Percentiles rank a stretch among this genome's conserved stretches.
These are phyloP conservation scores for Strobilomyces confusus DNA, from an alignment of 768 basidiomycete genomes.

Conservation along the genomic window DNA sequence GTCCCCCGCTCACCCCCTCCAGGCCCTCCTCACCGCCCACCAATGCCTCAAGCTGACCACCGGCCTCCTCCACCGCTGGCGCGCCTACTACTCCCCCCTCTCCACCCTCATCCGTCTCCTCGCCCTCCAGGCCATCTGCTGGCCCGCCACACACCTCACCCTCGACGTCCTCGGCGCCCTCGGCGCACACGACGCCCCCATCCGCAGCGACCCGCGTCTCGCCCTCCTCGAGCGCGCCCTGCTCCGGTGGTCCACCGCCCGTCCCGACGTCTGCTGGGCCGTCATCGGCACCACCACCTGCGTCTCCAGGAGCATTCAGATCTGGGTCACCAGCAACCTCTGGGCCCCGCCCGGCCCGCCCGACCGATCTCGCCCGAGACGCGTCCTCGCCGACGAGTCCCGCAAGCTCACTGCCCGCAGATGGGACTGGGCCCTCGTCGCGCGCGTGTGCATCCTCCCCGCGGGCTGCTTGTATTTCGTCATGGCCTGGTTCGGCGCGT, in stretches of 20 bases:
- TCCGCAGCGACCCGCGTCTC: slow-evolving; percentile 1
- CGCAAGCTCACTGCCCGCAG: slow-evolving; percentile 45
- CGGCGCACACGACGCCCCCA: slow-evolving; percentile 15
- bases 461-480: slow-evolving; percentile 71
- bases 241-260: slow-evolving; percentile 44
- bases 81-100: slow-evolving; percentile 82
- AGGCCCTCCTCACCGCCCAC: slow-evolving; percentile 83
- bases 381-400: slow-evolving; percentile 12
- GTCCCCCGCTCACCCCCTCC: neutral
- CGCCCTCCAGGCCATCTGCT: slow-evolving; percentile 93
- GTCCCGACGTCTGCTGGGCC: slow-evolving; percentile 84
- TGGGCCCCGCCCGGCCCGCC: slow-evolving; percentile 18
- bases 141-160: slow-evolving; percentile 89
- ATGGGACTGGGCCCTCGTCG: slow-evolving; percentile 81
- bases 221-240: slow-evolving; percentile 24
- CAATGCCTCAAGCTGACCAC: slow-evolving; percentile 87
- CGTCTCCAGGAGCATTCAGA: slow-evolving; percentile 76
- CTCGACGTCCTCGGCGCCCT: slow-evolving; percentile 60
- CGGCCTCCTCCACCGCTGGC: slow-evolving; percentile 87
- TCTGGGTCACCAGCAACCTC: slow-evolving; percentile 96
- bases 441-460: slow-evolving; percentile 66
- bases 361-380: slow-evolving; percentile 23
- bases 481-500: slow-evolving; percentile 66
- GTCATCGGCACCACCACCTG: slow-evolving; percentile 87
- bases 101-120: slow-evolving; percentile 89